A percentile compares a stretch with the other conserved stretches of the same genome.
These are phyloP conservation scores for Beauveria asiatica DNA, from an alignment of 2,329 filamentous ascomycete species.

Conservation along the genomic window DNA sequence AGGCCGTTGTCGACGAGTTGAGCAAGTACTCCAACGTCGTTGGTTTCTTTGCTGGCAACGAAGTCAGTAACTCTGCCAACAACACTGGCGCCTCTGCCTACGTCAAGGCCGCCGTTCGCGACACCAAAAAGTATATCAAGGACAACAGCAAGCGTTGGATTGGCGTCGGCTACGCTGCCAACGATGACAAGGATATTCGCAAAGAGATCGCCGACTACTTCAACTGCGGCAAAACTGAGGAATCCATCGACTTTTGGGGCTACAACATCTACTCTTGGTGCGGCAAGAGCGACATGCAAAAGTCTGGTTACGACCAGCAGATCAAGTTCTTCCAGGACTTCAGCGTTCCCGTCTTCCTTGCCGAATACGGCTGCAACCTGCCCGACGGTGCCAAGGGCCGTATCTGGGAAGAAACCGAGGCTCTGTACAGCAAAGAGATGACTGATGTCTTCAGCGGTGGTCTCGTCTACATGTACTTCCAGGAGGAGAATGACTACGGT, in stretches of 20 bases:
- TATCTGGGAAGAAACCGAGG: slow-evolving; percentile 74
- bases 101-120: slow-evolving; percentile 95
- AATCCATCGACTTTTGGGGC: slow-evolving; percentile 91
- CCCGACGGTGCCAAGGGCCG: slow-evolving; percentile 52
- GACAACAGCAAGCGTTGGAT: slow-evolving; percentile 67
- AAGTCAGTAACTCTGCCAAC: slow-evolving; percentile 81
- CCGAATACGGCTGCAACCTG: slow-evolving; percentile 94
- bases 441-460: slow-evolving; percentile 82
- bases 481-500: slow-evolving; percentile 85
- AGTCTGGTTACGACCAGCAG: slow-evolving; percentile 74
- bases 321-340: slow-evolving; percentile 82
- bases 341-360: slow-evolving; percentile 94
- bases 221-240: slow-evolving; percentile 64
- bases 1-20: slow-evolving; percentile 71
- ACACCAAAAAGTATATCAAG: slow-evolving; percentile 92
- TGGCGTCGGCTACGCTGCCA: slow-evolving; percentile 91
- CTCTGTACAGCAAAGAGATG: slow-evolving; percentile 77
- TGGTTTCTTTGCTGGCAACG: slow-evolving; percentile 98
- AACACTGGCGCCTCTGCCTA: slow-evolving; percentile 88
- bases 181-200: slow-evolving; percentile 81
- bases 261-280: slow-evolving; percentile 99
- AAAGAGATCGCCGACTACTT: slow-evolving; percentile 82
- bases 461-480: slow-evolving; percentile 98
- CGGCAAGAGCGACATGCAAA: slow-evolving; percentile 66
- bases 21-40: slow-evolving; percentile 81